Percentiles rank a stretch among this genome's conserved stretches.
Evolutionary conservation across 2,329 filamentous ascomycete genomes (phyloP).

Genomic region (Fusarium sp.): DNA sequence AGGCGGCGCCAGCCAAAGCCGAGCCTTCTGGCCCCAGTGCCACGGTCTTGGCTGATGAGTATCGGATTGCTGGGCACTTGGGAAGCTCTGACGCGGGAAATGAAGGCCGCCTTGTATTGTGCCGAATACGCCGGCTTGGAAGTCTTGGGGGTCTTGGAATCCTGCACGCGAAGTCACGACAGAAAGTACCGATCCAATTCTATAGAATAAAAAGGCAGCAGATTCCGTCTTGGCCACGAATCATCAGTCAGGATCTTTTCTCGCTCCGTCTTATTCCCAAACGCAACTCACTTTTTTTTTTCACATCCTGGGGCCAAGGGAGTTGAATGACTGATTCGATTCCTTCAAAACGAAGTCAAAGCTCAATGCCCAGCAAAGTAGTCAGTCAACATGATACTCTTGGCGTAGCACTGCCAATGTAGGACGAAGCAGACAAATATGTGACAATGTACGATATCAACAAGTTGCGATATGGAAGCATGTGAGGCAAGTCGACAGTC

Average conservation of each 20-base stretch:
- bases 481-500: constrained; percentile 16
- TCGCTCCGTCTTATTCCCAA: neutral
- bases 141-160: constrained; percentile 43
- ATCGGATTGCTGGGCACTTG: constrained; percentile 38
- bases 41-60: constrained; percentile 46
- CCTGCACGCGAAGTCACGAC: constrained; percentile 25
- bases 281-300: constrained; percentile 1
- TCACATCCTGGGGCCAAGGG: neutral
- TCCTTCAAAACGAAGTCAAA: constrained; percentile 13
- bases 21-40: constrained; percentile 40
- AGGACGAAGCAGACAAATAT: constrained; percentile 29
- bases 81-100: constrained; percentile 39
- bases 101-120: constrained; percentile 43
- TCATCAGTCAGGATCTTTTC: constrained; percentile 16
- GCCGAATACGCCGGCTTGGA: constrained; percentile 46
- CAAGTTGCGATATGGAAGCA: constrained; percentile 3
- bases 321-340: neutral
- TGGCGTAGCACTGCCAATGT: constrained; percentile 39
- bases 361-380: constrained; percentile 27
- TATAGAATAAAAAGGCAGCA: constrained; percentile 19
- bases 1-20: constrained; percentile 28
- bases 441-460: constrained; percentile 26
- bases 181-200: constrained; percentile 4
- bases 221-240: constrained; percentile 22
- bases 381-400: constrained; percentile 13